Percentiles rank a stretch among this genome's conserved stretches.
Conservation (phyloP, 345 rosid genomes). For the Brassica rapa region DNA sequence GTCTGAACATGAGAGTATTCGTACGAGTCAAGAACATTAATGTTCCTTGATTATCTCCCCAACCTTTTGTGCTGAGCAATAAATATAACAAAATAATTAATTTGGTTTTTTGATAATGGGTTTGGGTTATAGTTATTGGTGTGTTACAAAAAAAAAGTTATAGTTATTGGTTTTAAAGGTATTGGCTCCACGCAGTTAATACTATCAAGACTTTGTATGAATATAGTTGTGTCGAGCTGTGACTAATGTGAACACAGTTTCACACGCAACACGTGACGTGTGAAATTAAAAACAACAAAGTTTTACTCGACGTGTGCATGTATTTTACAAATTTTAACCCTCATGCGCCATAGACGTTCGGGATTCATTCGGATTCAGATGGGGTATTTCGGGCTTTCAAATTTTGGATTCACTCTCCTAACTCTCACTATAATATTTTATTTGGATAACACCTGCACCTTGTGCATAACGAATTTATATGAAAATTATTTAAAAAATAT, state of each 20-base stretch:
- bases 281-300: not conserved
- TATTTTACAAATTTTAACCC: not conserved
- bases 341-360: no score
- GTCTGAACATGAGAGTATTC: conserved; percentile 38
- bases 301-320: conserved; percentile 29
- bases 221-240: conserved; percentile 43
- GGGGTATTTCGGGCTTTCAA: no score
- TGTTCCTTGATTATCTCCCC: conserved; percentile 28
- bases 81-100: conserved; percentile 6
- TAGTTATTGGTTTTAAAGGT: conserved; percentile 23
- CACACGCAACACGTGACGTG: conserved; percentile 37
- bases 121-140: conserved; percentile 17
- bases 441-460: no score
- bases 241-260: conserved; percentile 42
- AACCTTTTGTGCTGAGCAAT: conserved; percentile 32
- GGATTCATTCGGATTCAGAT: no score
- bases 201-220: conserved; percentile 37
- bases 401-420: no score
- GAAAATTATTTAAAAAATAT: no score
- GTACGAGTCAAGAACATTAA: conserved; percentile 38
- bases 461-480: no score
- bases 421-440: no score
- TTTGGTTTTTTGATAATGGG: not conserved
- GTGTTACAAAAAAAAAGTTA: not conserved
- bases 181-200: conserved; percentile 33